Evolutionary conservation across 305 asterid genomes (phyloP).

Genomic region (Vinca major): DNA sequence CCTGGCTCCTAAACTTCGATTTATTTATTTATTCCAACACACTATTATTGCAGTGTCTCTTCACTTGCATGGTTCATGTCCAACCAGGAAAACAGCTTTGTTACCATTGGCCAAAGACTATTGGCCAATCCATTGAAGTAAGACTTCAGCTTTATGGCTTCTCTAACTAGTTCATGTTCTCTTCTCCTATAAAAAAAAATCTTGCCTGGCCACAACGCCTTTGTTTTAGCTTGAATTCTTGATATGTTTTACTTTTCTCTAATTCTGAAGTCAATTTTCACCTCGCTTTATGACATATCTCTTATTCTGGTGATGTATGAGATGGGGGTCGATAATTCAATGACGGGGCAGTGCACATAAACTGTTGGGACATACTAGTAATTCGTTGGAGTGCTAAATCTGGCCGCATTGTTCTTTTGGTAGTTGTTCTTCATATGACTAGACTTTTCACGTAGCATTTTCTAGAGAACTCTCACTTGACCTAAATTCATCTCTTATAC

Average conservation of each 20-base stretch:
- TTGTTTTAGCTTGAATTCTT: not conserved
- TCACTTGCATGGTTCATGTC: slow-evolving; percentile 99
- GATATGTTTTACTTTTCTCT: not conserved
- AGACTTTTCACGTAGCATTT: not conserved
- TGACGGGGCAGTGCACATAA: not conserved
- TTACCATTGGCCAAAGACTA: slow-evolving; percentile 94
- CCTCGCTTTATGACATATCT: not conserved
- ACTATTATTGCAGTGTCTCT: slow-evolving; percentile 66
- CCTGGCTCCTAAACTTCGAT: slow-evolving; percentile 8
- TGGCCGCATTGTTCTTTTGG: not conserved
- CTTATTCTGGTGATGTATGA: not conserved
- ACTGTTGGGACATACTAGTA: not conserved
- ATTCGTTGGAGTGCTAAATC: not conserved
- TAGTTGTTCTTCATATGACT: not conserved
- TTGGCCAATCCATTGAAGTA: slow-evolving; percentile 96
- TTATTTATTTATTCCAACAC: slow-evolving; percentile 11
- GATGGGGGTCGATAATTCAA: not conserved
- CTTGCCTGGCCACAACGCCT: not conserved
- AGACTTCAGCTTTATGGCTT: slow-evolving; percentile 21
- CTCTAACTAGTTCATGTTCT: not conserved
- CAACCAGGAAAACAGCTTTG: slow-evolving; percentile 87
- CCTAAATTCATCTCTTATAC: not conserved
- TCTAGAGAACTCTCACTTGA: not conserved
- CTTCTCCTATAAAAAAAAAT: not conserved
- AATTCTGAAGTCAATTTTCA: not conserved